Evolutionary conservation across 169 alveolate genomes (phyloP), one percentile per base, ranked within the genome.

Genomic region (Eimeria zaria): DNA sequence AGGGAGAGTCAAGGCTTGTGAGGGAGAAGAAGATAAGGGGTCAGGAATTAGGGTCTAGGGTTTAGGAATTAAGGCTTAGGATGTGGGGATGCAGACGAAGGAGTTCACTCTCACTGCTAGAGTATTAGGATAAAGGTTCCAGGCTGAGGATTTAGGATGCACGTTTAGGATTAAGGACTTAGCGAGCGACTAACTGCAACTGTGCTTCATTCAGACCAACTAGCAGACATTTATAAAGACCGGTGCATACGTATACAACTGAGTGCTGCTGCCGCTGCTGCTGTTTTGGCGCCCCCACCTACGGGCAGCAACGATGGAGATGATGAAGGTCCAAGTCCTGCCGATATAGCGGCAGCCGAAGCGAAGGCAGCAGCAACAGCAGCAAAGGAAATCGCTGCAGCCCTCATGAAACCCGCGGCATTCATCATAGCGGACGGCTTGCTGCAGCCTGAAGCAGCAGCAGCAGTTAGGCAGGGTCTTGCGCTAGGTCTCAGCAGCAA

Each of bases 201-300:
- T 51, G 55, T 24, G 62, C 44, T 83, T n/a, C 44, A 33, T 36
- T 83, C 74, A 85, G 93, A 85, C 7, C 76, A 60, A 85, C 33
- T 85, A 36, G 93, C 76, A 39, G 5, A 24, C 55, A 48, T 62
- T 16, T 85, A 85, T 64, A 85, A 85, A 24, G 93, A 62, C 62
- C 93, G 93, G 11, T 85, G 93, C 71, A 44, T 85, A 3, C 76
- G 62, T 46, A 85, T 85, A 9, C 53, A 41, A 36, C 60, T 85
- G 64, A 85, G 93, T 55, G 81, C 93, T 55, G 58, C 93, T 20
- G 93, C 93, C 39, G 93, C 93, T 60, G 80, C 93, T 60, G 93
- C 93, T 60, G 93, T 81, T 20, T 67, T 58, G 67, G 93, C 76
- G 80, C 93, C 80, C 46, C 14, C 60, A 67, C 80, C 80, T 20